phyloP scores from a whole-genome alignment of 805 yeast species.

The Kodamaea jinghongensis region DNA sequence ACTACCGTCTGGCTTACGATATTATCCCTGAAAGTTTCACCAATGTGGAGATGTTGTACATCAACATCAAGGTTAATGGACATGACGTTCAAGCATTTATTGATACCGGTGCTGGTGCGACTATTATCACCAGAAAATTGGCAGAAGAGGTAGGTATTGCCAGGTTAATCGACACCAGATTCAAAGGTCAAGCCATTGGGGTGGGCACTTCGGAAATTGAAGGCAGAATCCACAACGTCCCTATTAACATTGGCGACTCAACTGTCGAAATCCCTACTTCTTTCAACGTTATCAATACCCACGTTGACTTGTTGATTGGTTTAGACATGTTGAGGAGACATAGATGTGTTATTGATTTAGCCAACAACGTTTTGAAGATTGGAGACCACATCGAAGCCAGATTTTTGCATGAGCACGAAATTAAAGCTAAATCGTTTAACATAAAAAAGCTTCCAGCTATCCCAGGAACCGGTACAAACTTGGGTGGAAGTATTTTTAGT shows the following conservation, averaged over 20 bases:
- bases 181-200: slow-evolving; percentile 81
- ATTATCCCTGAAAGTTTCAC: slow-evolving; percentile 89
- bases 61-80: slow-evolving; percentile 76
- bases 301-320: slow-evolving; percentile 77
- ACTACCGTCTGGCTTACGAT: slow-evolving; percentile 75
- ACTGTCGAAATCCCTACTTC: slow-evolving; percentile 40
- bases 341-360: slow-evolving; percentile 77
- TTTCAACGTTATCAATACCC: slow-evolving; percentile 54
- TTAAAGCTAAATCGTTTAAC: slow-evolving; percentile 33
- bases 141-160: slow-evolving; percentile 72
- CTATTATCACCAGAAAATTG: slow-evolving; percentile 74
- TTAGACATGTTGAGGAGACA: slow-evolving; percentile 88
- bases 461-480: slow-evolving; percentile 2
- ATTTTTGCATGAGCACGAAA: slow-evolving; percentile 73
- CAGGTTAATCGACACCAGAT: slow-evolving; percentile 75
- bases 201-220: slow-evolving; percentile 78
- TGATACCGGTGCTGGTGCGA: slow-evolving; percentile 93
- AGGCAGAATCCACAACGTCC: slow-evolving; percentile 88
- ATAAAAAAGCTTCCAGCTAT: slow-evolving; percentile 7
- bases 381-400: slow-evolving; percentile 68
- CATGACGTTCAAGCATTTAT: slow-evolving; percentile 85
- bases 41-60: slow-evolving; percentile 77
- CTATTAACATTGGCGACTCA: slow-evolving; percentile 67
- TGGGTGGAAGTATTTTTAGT: slow-evolving; percentile 8
- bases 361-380: slow-evolving; percentile 59